Conservation (phyloP, 371 early-diverging fungal genomes). For the Lichtheimia hyalospora region DNA sequence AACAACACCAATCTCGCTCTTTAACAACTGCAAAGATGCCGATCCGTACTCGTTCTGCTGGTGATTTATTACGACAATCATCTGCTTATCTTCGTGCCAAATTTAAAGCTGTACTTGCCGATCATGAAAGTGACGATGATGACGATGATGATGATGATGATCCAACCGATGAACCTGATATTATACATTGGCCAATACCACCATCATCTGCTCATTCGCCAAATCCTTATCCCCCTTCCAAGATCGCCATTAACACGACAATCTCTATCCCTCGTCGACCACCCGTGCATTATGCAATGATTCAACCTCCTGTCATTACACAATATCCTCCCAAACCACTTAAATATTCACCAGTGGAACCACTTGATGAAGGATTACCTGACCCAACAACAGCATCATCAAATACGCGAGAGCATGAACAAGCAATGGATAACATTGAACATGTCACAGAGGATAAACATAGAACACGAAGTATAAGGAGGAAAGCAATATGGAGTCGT, state of each 20-base stretch:
- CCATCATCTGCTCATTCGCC: not conserved
- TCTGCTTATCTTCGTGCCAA: conserved; percentile 47
- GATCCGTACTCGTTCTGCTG: conserved; percentile 26
- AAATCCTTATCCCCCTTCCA: conserved; percentile 21
- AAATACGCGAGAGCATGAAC: not conserved
- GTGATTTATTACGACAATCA: conserved; percentile 41
- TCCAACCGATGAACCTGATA: not conserved
- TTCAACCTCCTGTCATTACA: conserved; percentile 27
- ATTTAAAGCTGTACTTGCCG: conserved; percentile 18
- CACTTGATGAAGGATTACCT: conserved; percentile 4
- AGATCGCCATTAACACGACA: conserved; percentile 44
- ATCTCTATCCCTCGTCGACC: conserved; percentile 26
- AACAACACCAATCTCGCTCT: not conserved
- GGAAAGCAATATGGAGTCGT: no score
- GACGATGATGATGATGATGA: not conserved
- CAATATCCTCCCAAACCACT: conserved; percentile 49
- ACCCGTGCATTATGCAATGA: conserved; percentile 8
- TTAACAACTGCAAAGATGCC: conserved; percentile 2
- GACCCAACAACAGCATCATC: not conserved
- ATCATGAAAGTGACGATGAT: not conserved
- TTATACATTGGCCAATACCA: not conserved
- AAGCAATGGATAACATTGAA: not conserved
- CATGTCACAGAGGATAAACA: no score
- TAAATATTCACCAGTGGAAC: conserved; percentile 43
- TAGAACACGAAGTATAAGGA: no score